Percentiles rank a stretch among this genome's conserved stretches.
These are phyloP conservation scores for Penicillium fuscoglaucum DNA, from an alignment of 2,329 filamentous ascomycete genomes.

Conservation along the genomic window DNA sequence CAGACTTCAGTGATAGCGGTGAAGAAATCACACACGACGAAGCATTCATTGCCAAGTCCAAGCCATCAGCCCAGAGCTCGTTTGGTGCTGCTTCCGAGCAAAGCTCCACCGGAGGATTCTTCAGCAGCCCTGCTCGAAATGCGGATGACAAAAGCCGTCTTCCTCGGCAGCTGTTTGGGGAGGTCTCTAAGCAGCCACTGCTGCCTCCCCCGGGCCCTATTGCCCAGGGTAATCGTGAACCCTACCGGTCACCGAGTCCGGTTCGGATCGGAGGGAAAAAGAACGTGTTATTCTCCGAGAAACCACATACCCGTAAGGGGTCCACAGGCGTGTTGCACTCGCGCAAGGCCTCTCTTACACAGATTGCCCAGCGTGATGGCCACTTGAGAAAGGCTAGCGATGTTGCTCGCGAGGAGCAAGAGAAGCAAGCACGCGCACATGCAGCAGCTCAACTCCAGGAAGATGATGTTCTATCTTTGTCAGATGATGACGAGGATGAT, in stretches of 20 bases:
- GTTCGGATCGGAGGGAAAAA: slow-evolving; percentile 37
- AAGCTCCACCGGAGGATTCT: slow-evolving; percentile 42
- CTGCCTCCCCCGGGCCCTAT: slow-evolving; percentile 39
- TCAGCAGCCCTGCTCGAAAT: slow-evolving; percentile 40
- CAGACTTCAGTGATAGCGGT: slow-evolving; percentile 49
- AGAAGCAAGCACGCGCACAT: slow-evolving; percentile 32
- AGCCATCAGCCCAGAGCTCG: slow-evolving; percentile 47
- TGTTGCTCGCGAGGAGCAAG: slow-evolving; percentile 29
- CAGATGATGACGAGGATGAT: slow-evolving; percentile 52
- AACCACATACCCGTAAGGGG: slow-evolving; percentile 35
- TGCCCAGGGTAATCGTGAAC: slow-evolving; percentile 33
- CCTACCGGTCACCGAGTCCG: slow-evolving; percentile 50
- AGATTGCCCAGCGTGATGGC: slow-evolving; percentile 34
- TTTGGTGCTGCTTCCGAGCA: slow-evolving; percentile 42
- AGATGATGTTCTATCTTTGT: slow-evolving; percentile 40
- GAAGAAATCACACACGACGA: slow-evolving; percentile 49
- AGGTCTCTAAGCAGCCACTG: slow-evolving; percentile 41
- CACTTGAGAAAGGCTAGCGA: slow-evolving; percentile 28
- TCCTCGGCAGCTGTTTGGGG: slow-evolving; percentile 45
- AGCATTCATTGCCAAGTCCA: slow-evolving; percentile 36
- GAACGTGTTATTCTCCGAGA: slow-evolving; percentile 27
- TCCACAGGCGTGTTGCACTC: slow-evolving; percentile 42
- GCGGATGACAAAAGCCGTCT: slow-evolving; percentile 27
- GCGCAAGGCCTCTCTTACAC: slow-evolving; percentile 41
- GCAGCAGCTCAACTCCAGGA: slow-evolving; percentile 35